Evolutionary conservation across 441 rosid species (phyloP), one percentile per base, ranked within the genome.

Genomic region (Erodium chrysanthum): DNA sequence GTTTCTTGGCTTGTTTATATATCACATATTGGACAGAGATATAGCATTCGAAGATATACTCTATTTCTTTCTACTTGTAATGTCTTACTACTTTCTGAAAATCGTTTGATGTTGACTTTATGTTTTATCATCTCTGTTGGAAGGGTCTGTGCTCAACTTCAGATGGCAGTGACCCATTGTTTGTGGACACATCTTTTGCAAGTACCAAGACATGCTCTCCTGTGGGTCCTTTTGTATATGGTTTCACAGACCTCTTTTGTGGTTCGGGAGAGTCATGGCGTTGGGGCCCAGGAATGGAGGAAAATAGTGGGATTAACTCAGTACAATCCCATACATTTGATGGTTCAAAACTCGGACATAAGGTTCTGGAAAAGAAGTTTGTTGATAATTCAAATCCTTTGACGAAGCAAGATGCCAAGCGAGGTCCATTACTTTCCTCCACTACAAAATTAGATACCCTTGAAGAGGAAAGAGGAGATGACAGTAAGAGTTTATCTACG

Each of bases 181-280:
- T 73, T 66, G 80, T 70, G 78, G 87, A 82, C 65, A 73, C 72
- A 70, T 71, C 81, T 70, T 73, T 77, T 74, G 79, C 35, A 31
- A 31, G 77, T 67, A 76, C 66, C 77, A 87, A 81, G 76, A 82
- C 80, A 61, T 70, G 80, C 69, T 76, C 67, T 74, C 72, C 83
- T 15, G 74, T 64, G 68, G 91, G 83, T 64, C 88, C 91, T 68
- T 91, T 85, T 82, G 96, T 89, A 59, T 86, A 79, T 85, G 98
- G 96, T 64, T 88, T 94, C 75, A 77, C 86, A 64, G 96, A 94
- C 79, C 88, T 94, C 64, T 94, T 94, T 69, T 80, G 91, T 76
- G 96, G 93, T 73, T 86, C 81, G 66, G 96, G 87, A 76, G 98
- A 88, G 77, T 85, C 88, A 21, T 85, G 94, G 90, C 75, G 87